Evolutionary conservation across 495 filamentous ascomycete genomes (phyloP).

Genomic region (Neurospora sp.): DNA sequence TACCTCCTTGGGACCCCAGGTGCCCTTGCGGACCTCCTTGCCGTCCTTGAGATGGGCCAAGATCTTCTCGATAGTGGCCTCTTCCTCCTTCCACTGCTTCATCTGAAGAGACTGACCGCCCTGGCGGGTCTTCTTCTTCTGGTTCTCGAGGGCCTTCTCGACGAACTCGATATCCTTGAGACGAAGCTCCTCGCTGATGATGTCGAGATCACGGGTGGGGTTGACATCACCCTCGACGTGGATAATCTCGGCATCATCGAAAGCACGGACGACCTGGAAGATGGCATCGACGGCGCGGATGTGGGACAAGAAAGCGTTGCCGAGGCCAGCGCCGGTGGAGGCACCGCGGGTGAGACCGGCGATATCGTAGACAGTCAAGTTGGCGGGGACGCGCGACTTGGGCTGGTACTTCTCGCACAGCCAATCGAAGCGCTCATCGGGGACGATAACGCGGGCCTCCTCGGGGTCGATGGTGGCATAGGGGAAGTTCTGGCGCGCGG

Average conservation of each 20-base stretch:
- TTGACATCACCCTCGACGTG: slow-evolving; percentile 99
- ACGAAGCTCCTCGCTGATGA: slow-evolving; percentile 93
- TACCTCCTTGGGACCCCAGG: slow-evolving; percentile 95
- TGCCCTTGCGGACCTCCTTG: slow-evolving; percentile 84
- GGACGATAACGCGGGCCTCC: slow-evolving; percentile 95
- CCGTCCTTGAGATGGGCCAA: slow-evolving; percentile 71
- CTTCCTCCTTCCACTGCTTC: slow-evolving; percentile 94
- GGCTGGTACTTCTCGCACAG: slow-evolving; percentile 92
- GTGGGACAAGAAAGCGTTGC: slow-evolving; percentile 96
- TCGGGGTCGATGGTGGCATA: slow-evolving; percentile 99
- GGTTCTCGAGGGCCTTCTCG: slow-evolving; percentile 82
- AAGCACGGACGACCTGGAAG: slow-evolving; percentile 97
- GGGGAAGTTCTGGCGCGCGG: slow-evolving; percentile 69
- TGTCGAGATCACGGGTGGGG: slow-evolving; percentile 83
- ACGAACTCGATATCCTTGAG: slow-evolving; percentile 99
- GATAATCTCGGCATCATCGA: slow-evolving; percentile 99
- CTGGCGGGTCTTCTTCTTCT: slow-evolving; percentile 85
- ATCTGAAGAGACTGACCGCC: slow-evolving; percentile 96
- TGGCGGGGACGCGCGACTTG: slow-evolving; percentile 90
- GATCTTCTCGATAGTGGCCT: slow-evolving; percentile 83
- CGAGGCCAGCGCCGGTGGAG: slow-evolving; percentile 93
- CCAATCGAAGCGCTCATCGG: slow-evolving; percentile 95
- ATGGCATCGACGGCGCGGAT: slow-evolving; percentile 99
- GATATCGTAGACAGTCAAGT: slow-evolving; percentile 98
- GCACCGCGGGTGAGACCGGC: slow-evolving; percentile 93